phyloP scores from a whole-genome alignment of 2,329 filamentous ascomycete species.

The Beauveria sp. region DNA sequence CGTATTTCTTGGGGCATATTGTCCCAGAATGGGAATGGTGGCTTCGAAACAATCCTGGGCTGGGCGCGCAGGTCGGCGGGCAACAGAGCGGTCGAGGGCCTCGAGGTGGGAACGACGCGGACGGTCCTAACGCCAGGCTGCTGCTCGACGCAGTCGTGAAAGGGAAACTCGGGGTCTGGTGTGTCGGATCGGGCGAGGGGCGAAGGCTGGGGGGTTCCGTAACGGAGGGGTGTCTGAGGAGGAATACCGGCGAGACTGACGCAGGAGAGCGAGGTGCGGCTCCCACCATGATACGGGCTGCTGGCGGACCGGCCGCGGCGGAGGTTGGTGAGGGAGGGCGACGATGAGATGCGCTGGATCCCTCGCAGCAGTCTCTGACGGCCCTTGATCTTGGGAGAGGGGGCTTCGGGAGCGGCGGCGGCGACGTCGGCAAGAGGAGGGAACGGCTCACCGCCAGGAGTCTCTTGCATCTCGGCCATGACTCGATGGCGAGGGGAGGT shows the following conservation, averaged over 20 bases:
- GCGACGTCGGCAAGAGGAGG: slow-evolving; percentile 10
- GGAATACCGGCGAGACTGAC: slow-evolving; percentile 40
- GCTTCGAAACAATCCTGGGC: slow-evolving; percentile 21
- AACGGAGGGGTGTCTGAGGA: slow-evolving; percentile 22
- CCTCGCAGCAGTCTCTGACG: slow-evolving; percentile 64
- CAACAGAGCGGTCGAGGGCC: slow-evolving; percentile 48
- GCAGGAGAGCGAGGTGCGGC: slow-evolving; percentile 44
- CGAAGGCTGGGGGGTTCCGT: slow-evolving; percentile 31
- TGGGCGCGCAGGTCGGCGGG: slow-evolving; percentile 48
- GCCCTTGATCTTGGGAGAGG: slow-evolving; percentile 51
- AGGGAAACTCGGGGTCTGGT: slow-evolving; percentile 32
- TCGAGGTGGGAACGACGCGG: slow-evolving; percentile 32
- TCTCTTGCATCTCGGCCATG: slow-evolving; percentile 19
- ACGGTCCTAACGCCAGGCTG: slow-evolving; percentile 47
- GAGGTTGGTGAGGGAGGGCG: slow-evolving; percentile 59
- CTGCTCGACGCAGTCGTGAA: slow-evolving; percentile 34
- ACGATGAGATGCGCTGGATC: slow-evolving; percentile 76
- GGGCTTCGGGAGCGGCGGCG: slow-evolving; percentile 17
- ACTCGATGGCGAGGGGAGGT: background rate
- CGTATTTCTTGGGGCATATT: slow-evolving; percentile 77
- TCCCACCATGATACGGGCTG: slow-evolving; percentile 52
- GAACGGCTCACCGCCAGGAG: slow-evolving; percentile 16
- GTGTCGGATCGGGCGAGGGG: slow-evolving; percentile 34
- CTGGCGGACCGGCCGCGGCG: slow-evolving; percentile 59
- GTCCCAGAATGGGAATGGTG: slow-evolving; percentile 63